A percentile compares a stretch with the other conserved stretches of the same genome.
These are phyloP conservation scores for Penicillium sp. DNA, from an alignment of 2,329 filamentous ascomycete genomes.

Conservation along the genomic window DNA sequence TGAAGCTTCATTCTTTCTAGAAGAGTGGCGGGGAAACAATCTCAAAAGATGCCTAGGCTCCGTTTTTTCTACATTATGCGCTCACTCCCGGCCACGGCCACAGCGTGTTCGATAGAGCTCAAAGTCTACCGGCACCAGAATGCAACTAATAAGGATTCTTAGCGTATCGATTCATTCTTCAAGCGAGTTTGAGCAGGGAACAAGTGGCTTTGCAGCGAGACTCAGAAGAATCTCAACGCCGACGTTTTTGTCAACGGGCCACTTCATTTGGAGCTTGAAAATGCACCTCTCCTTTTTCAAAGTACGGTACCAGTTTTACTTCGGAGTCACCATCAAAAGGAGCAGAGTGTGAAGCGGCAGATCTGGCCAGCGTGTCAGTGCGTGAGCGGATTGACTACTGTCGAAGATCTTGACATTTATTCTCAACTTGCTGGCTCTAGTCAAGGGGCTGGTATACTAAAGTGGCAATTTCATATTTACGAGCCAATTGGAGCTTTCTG, in stretches of 20 bases:
- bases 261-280: constrained; percentile 56
- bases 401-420: constrained; percentile 28
- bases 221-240: constrained; percentile 55
- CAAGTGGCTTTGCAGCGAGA: constrained; percentile 54
- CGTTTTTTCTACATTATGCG: constrained; percentile 58
- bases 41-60: constrained; percentile 31
- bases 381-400: constrained; percentile 16
- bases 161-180: constrained; percentile 54
- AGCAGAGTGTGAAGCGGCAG: constrained; percentile 41
- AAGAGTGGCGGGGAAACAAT: too few species aligned
- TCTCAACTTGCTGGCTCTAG: constrained; percentile 15
- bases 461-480: constrained; percentile 8
- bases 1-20: too few species aligned
- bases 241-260: constrained; percentile 59
- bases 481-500: neutral
- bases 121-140: constrained; percentile 59
- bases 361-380: constrained; percentile 48
- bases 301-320: constrained; percentile 46
- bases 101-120: constrained; percentile 53
- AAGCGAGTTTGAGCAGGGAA: constrained; percentile 60
- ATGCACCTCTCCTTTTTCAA: constrained; percentile 54
- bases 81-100: constrained; percentile 51
- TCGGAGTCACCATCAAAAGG: constrained; percentile 41
- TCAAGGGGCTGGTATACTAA: constrained; percentile 7
- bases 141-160: constrained; percentile 53